These are phyloP conservation scores for Crepidotus sp. DNA, from an alignment of 1,284 basidiomycete species.

Conservation along the genomic window DNA sequence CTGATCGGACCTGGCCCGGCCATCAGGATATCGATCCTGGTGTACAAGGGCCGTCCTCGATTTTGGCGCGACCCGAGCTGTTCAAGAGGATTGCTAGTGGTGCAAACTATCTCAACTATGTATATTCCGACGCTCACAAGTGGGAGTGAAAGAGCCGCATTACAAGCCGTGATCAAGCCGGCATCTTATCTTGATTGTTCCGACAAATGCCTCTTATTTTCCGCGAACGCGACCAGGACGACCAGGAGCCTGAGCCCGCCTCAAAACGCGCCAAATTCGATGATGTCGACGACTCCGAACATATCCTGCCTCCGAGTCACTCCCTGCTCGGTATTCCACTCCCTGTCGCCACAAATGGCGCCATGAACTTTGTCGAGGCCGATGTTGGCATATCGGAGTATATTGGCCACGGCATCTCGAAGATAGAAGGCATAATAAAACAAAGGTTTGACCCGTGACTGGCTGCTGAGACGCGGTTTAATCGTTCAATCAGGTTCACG, in stretches of 20 bases:
- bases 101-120: no score
- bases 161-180: no score
- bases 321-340: conserved; percentile 48
- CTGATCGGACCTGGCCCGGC: no score
- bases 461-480: conserved; percentile 2
- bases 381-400: conserved; percentile 92
- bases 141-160: no score
- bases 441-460: conserved; percentile 54
- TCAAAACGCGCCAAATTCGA: conserved; percentile 51
- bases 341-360: conserved; percentile 40
- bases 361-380: conserved; percentile 61
- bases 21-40: no score
- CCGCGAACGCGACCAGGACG: conserved; percentile 47
- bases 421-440: conserved; percentile 88
- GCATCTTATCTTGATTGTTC: no score
- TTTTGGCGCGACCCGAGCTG: no score
- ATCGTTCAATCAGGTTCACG: conserved; percentile 60
- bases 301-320: conserved; percentile 67
- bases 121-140: no score
- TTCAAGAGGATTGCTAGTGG: no score
- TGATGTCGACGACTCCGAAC: conserved; percentile 26
- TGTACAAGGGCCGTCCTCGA: no score
- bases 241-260: conserved; percentile 33
- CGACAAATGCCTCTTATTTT: conserved; percentile 25
- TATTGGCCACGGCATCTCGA: conserved; percentile 59